Percentiles rank a stretch among this genome's conserved stretches.
phyloP scores from a whole-genome alignment of 495 filamentous ascomycete genomes.

The Penicillium cataractarum region DNA sequence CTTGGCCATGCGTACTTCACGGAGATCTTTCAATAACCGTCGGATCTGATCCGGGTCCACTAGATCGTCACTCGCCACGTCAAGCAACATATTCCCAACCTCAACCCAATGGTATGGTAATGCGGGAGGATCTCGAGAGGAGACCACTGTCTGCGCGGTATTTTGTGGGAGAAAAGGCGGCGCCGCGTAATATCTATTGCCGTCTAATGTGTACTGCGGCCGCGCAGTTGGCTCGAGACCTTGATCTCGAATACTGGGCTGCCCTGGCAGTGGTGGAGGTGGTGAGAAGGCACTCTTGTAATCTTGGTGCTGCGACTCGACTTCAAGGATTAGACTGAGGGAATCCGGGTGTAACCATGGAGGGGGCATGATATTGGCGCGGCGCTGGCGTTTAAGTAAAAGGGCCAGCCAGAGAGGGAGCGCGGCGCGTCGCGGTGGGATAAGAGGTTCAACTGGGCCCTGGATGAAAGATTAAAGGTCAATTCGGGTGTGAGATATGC shows the following conservation, averaged over 20 bases:
- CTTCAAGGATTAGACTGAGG: slow-evolving; percentile 72
- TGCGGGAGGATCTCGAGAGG: slow-evolving; percentile 48
- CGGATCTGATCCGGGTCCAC: slow-evolving; percentile 73
- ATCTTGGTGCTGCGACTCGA: slow-evolving; percentile 69
- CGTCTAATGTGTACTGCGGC: slow-evolving; percentile 47
- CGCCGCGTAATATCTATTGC: slow-evolving; percentile 43
- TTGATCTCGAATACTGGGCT: slow-evolving; percentile 38
- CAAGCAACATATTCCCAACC: slow-evolving; percentile 80
- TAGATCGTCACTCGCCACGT: slow-evolving; percentile 84
- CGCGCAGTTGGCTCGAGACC: slow-evolving; percentile 32
- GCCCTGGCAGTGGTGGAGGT: slow-evolving; percentile 64
- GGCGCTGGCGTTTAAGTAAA: slow-evolving; percentile 90
- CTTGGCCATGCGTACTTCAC: slow-evolving; percentile 89
- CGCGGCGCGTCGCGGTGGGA: slow-evolving; percentile 77
- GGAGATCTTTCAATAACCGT: slow-evolving; percentile 75
- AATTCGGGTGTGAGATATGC: slow-evolving; percentile 16
- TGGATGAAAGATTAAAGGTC: slow-evolving; percentile 36
- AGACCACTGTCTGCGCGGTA: slow-evolving; percentile 33
- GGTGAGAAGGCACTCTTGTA: slow-evolving; percentile 71
- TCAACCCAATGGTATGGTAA: slow-evolving; percentile 96
- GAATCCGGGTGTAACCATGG: slow-evolving; percentile 80
- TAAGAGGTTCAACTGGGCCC: slow-evolving; percentile 76
- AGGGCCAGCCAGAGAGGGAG: slow-evolving; percentile 97
- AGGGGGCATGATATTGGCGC: slow-evolving; percentile 91
- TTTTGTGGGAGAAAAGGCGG: slow-evolving; percentile 51